phyloP scores from a whole-genome alignment of 2,329 filamentous ascomycete genomes.

The Penicillium olsonii region DNA sequence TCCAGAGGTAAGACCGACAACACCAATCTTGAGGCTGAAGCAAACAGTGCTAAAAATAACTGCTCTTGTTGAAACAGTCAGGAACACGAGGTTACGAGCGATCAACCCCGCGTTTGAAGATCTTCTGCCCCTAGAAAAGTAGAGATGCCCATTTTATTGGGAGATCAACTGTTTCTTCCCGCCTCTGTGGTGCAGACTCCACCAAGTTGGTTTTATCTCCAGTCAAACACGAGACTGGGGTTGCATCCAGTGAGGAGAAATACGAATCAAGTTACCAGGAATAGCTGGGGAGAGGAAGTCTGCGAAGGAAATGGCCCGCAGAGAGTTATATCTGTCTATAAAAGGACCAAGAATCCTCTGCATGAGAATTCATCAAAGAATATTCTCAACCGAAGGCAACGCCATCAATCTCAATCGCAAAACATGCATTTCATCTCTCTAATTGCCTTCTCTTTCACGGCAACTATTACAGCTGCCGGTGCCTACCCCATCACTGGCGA shows the following conservation, averaged over 20 bases:
- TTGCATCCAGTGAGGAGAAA: background rate
- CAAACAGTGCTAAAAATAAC: background rate
- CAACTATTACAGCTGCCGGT: slow-evolving; percentile 10
- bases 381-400: background rate
- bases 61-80: background rate
- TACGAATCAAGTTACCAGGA: too few relatives aligned
- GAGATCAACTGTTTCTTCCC: background rate
- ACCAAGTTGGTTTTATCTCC: background rate
- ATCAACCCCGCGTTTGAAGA: background rate
- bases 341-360: background rate
- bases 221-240: background rate
- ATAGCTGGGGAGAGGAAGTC: too few relatives aligned
- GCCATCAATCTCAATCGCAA: background rate
- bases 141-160: background rate
- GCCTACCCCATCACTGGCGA: slow-evolving; percentile 23
- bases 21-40: background rate
- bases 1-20: too few relatives aligned
- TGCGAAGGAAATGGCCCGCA: too few relatives aligned
- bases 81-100: background rate
- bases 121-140: background rate
- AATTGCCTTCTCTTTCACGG: slow-evolving; percentile 8
- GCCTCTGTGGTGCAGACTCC: background rate
- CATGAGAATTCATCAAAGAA: background rate
- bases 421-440: slow-evolving; percentile 9
- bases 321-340: too few relatives aligned